These are phyloP conservation scores for Mortierella sp. DNA, from an alignment of 371 early-diverging fungal species.

Conservation along the genomic window DNA sequence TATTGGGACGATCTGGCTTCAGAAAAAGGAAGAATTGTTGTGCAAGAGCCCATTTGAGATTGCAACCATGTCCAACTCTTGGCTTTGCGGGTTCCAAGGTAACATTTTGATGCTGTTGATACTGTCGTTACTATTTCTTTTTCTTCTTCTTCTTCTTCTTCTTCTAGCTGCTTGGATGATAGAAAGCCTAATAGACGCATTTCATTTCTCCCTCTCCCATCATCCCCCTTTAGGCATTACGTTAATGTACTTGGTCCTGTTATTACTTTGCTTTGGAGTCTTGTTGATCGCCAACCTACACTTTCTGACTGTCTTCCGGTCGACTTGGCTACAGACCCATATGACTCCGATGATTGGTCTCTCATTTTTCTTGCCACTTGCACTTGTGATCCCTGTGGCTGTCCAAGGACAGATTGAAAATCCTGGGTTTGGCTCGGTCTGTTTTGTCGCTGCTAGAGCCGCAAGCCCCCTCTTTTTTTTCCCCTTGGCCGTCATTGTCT, in stretches of 20 bases:
- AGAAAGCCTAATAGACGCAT: too few species aligned
- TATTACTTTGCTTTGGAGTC: slow-evolving; percentile 19
- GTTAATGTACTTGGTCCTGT: slow-evolving; percentile 26
- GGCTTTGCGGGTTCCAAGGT: slow-evolving; percentile 52
- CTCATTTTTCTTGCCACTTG: slow-evolving; percentile 34
- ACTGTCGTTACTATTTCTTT: too few species aligned
- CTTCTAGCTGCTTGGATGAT: neutral
- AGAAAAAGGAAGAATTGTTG: slow-evolving; percentile 19
- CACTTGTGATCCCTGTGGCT: slow-evolving; percentile 26
- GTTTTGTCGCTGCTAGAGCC: slow-evolving; percentile 34
- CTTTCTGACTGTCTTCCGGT: slow-evolving; percentile 30
- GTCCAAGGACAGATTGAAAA: slow-evolving; percentile 27
- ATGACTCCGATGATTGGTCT: slow-evolving; percentile 29
- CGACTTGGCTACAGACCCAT: slow-evolving; percentile 17
- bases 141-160: neutral
- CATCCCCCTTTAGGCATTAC: slow-evolving; percentile 22
- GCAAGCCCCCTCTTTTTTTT: slow-evolving; percentile 38
- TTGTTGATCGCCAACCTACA: slow-evolving; percentile 45
- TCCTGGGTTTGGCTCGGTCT: slow-evolving; percentile 38
- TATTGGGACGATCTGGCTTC: slow-evolving; percentile 30
- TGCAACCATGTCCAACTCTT: slow-evolving; percentile 41
- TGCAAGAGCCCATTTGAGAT: slow-evolving; percentile 33
- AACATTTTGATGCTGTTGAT: too few species aligned
- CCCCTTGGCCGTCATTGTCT: slow-evolving; percentile 25
- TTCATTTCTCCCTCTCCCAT: too few species aligned